Conservation (phyloP, 306 rosid genomes). For the Geum urbanum region DNA sequence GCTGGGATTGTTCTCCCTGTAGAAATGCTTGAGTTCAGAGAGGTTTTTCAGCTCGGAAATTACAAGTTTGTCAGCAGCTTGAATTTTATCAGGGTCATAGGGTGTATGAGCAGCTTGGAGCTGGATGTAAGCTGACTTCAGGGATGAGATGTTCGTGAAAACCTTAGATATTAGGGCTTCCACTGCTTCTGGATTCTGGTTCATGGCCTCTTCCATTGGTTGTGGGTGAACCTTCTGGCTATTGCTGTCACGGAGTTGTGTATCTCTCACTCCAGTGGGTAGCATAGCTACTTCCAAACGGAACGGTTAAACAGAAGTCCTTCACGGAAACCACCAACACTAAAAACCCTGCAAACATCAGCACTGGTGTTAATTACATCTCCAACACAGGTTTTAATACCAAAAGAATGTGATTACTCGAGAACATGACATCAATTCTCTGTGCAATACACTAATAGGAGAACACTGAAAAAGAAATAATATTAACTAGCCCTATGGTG, state of each 20-base stretch:
- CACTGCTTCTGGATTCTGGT: conserved; percentile 90
- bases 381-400: conserved; percentile 19
- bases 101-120: conserved; percentile 99
- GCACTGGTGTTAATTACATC: conserved; percentile 29
- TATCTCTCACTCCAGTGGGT: conserved; percentile 81
- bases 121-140: conserved; percentile 91
- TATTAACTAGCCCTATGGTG: background rate
- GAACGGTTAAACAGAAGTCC: conserved; percentile 40
- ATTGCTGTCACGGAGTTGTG: conserved; percentile 89
- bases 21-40: conserved; percentile 94
- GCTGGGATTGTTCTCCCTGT: conserved; percentile 93
- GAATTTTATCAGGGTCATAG: conserved; percentile 93
- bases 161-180: conserved; percentile 76
- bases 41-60: conserved; percentile 86
- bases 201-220: conserved; percentile 97
- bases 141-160: conserved; percentile 76
- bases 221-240: conserved; percentile 98
- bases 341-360: conserved; percentile 49
- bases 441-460: background rate
- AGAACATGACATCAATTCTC: background rate
- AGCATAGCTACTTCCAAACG: conserved; percentile 80
- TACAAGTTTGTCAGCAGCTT: conserved; percentile 85
- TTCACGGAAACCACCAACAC: conserved; percentile 39
- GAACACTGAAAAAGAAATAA: background rate
- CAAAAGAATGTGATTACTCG: background rate